Percentiles rank a stretch among this genome's conserved stretches.
These are phyloP conservation scores for Thermomucor indicae-seudaticae DNA, from an alignment of 371 early-diverging fungal genomes.

Conservation along the genomic window DNA sequence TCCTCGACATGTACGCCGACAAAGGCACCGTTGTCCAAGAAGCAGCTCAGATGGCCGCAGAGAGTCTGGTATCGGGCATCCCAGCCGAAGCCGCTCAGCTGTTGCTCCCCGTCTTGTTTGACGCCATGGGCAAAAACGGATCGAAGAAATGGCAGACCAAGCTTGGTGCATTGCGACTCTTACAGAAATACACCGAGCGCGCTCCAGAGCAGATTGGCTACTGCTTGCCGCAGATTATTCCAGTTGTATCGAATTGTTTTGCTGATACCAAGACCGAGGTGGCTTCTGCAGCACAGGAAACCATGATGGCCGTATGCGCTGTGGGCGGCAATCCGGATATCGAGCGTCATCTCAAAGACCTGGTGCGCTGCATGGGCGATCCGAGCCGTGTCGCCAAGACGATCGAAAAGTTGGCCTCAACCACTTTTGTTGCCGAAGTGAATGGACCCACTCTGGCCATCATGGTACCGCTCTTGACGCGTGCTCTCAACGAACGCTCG, in stretches of 20 bases:
- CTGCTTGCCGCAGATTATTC: slow-evolving; percentile 67
- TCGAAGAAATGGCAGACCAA: slow-evolving; percentile 81
- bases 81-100: slow-evolving; percentile 55
- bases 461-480: slow-evolving; percentile 65
- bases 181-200: slow-evolving; percentile 48
- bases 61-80: slow-evolving; percentile 44
- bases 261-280: slow-evolving; percentile 75
- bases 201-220: slow-evolving; percentile 66
- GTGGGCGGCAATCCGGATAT: slow-evolving; percentile 80
- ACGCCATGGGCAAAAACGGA: slow-evolving; percentile 48
- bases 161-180: slow-evolving; percentile 58
- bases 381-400: slow-evolving; percentile 64
- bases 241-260: slow-evolving; percentile 66
- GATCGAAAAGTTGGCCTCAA: slow-evolving; percentile 70
- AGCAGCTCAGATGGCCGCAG: slow-evolving; percentile 63
- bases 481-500: slow-evolving; percentile 60
- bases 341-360: slow-evolving; percentile 58
- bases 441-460: slow-evolving; percentile 77
- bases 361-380: slow-evolving; percentile 72
- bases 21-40: slow-evolving; percentile 72
- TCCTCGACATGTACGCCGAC: slow-evolving; percentile 67
- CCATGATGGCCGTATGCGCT: slow-evolving; percentile 65
- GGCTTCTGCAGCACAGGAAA: slow-evolving; percentile 30
- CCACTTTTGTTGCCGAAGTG: slow-evolving; percentile 80
- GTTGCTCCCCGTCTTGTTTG: slow-evolving; percentile 59